Evolutionary conservation across 176 grass and related monocot species (phyloP).

Genomic region (Pontederia paniculata): DNA sequence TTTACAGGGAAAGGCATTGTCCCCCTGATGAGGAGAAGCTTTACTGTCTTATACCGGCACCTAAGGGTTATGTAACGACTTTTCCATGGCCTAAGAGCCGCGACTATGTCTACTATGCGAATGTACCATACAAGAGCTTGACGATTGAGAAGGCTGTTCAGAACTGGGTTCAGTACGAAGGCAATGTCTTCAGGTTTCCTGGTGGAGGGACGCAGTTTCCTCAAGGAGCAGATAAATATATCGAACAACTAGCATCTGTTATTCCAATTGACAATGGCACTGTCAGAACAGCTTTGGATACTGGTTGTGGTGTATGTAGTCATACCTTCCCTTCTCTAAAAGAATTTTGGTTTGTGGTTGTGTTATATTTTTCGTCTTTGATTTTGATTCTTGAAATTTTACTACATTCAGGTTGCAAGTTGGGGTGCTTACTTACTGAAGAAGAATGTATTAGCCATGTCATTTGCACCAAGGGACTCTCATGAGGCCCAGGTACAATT

Average conservation of each 20-base stretch:
- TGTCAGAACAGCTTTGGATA: conserved; percentile 76
- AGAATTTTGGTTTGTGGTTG: background rate
- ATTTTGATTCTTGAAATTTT: background rate
- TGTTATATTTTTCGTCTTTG: background rate
- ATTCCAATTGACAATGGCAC: conserved; percentile 45
- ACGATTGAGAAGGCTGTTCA: conserved; percentile 89
- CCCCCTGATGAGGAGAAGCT: conserved; percentile 51
- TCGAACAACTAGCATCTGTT: conserved; percentile 53
- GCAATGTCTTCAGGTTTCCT: conserved; percentile 58
- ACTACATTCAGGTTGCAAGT: conserved; percentile 52
- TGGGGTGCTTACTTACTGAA: conserved; percentile 65
- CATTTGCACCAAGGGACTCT: conserved; percentile 83
- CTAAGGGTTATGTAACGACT: conserved; percentile 54
- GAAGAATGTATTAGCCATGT: conserved; percentile 61
- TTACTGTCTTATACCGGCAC: conserved; percentile 63
- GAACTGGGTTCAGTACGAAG: conserved; percentile 85
- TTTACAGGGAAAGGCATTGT: conserved; percentile 84
- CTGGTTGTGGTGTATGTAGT: conserved; percentile 60
- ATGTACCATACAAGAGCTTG: conserved; percentile 81
- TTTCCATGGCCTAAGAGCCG: conserved; percentile 86
- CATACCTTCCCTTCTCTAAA: too few relatives aligned
- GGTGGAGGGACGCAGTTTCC: conserved; percentile 87
- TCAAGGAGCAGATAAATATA: conserved; percentile 59
- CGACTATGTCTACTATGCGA: conserved; percentile 67
- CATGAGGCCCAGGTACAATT: conserved; percentile 96